These are phyloP conservation scores for Salmacisia buchloeana DNA, from an alignment of 1,284 basidiomycete species.

Conservation along the genomic window DNA sequence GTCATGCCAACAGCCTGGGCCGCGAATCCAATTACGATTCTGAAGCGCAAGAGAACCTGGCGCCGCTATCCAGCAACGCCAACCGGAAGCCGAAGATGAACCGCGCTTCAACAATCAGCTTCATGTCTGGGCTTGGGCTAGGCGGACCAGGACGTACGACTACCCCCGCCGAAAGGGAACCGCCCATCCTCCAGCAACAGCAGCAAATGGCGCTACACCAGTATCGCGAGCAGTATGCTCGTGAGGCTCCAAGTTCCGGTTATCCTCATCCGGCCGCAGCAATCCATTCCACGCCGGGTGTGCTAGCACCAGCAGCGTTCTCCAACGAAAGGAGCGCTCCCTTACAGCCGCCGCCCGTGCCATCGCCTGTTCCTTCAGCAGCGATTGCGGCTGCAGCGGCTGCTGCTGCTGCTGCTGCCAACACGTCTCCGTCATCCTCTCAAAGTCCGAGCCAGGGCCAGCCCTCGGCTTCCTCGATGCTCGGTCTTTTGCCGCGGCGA, in stretches of 20 bases:
- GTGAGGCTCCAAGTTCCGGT: neutral
- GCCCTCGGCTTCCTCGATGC: constrained; percentile 13
- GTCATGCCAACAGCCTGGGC: neutral
- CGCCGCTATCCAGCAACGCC: neutral
- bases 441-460: too few relatives aligned
- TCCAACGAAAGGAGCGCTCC: constrained; percentile 7
- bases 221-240: neutral
- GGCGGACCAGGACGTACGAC: constrained; percentile 62
- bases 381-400: constrained; percentile 23
- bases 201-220: constrained; percentile 7
- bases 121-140: constrained; percentile 75
- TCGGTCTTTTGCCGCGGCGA: constrained; percentile 15
- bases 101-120: constrained; percentile 85
- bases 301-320: neutral
- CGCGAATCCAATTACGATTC: neutral
- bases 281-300: neutral
- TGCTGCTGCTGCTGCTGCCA: constrained; percentile 4
- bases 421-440: constrained; percentile 29
- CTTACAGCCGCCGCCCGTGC: constrained; percentile 46
- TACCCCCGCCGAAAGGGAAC: constrained; percentile 49
- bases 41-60: neutral
- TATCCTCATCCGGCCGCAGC: neutral
- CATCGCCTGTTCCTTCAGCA: constrained; percentile 47
- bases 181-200: constrained; percentile 13
- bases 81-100: constrained; percentile 60